Base-by-base conservation (phyloP, 2,329 filamentous ascomycete genomes). In the Chaetomiaceae sp. region DNA sequence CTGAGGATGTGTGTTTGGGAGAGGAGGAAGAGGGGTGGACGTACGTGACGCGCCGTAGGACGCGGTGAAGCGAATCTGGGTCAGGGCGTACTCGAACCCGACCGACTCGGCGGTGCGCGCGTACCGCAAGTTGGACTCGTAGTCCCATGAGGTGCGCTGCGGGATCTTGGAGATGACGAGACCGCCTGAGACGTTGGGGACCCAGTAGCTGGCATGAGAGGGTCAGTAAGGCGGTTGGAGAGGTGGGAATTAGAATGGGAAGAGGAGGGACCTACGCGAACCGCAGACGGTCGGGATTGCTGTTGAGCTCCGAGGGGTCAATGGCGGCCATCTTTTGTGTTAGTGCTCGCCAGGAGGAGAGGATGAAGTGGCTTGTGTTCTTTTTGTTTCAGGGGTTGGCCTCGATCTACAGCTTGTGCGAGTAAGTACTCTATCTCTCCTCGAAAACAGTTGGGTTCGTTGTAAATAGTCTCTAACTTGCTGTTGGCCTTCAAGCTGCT, bases 31-130 rank as follows among this genome's bases (percentile, higher is more conserved):
- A n/a, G n/a, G n/a, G n/a, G n/a, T n/a, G n/a, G n/a, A n/a, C n/a
- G n/a, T n/a, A n/a, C n/a, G n/a, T n/a, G 40, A 43, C 7, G 40
- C 40, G 40, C 40, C 40, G 23, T 43, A 43, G 23, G 40, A 43
- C 23, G 40, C 40, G 22, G 40, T 43, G 23, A 43, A 43, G 40
- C 40, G 40, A 23, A 43, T 43, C 17, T 43, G 40, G 23, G 40
- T 43, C 1, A 43, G 40, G 9, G 40, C 40, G 40, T 43, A 43
- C 17, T 43, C 40, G 40, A 43, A 43, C 14, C 40, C 40, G 23
- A n/a, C 40, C 15, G 40, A 11, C 17, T 43, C 40, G 15, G 40
- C 40, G 14, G 40, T n/a, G 23, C 40, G 40, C 14, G 40, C 40
- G 23, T 43, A 43, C 23, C 40, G 40, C 12, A 43, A 23, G 40